Conservation (phyloP, 2,329 filamentous ascomycete genomes). For the Neofusicoccum cordaticola region DNA sequence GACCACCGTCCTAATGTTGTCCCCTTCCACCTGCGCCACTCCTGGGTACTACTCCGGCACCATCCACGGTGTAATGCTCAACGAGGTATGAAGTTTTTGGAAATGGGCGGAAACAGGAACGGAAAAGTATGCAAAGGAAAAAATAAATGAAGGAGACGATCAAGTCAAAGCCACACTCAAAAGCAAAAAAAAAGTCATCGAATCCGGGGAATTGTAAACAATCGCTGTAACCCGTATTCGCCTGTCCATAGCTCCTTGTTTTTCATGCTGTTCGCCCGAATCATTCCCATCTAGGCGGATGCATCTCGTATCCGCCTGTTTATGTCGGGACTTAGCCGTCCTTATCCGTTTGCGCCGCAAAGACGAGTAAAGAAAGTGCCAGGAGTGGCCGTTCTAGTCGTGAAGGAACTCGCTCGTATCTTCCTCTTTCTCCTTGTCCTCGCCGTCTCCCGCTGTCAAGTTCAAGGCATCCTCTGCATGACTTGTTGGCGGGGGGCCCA, state of each 20-base stretch:
- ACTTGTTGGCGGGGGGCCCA: constrained; percentile 20
- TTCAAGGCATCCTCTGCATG: constrained; percentile 39
- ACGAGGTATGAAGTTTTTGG: neutral
- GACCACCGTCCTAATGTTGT: neutral
- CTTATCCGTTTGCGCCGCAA: constrained; percentile 13
- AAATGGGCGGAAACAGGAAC: no score
- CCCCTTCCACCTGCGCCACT: neutral
- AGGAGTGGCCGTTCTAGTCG: neutral
- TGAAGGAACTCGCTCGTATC: constrained; percentile 10
- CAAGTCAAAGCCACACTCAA: neutral
- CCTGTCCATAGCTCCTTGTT: constrained; percentile 7
- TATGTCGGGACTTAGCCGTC: neutral
- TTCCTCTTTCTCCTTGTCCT: constrained; percentile 11
- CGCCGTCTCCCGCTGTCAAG: constrained; percentile 32
- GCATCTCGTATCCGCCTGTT: neutral
- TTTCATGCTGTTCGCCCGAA: neutral
- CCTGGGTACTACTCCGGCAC: neutral
- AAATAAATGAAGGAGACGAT: neutral
- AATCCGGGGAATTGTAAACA: constrained; percentile 5
- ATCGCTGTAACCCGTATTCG: neutral
- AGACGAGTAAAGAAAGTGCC: neutral
- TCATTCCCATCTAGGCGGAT: neutral
- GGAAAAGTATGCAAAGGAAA: neutral
- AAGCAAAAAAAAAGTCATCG: constrained; percentile 13
- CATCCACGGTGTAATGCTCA: neutral